Evolutionary conservation across 768 basidiomycete species (phyloP).

Genomic region (Naematelia aurantialba): DNA sequence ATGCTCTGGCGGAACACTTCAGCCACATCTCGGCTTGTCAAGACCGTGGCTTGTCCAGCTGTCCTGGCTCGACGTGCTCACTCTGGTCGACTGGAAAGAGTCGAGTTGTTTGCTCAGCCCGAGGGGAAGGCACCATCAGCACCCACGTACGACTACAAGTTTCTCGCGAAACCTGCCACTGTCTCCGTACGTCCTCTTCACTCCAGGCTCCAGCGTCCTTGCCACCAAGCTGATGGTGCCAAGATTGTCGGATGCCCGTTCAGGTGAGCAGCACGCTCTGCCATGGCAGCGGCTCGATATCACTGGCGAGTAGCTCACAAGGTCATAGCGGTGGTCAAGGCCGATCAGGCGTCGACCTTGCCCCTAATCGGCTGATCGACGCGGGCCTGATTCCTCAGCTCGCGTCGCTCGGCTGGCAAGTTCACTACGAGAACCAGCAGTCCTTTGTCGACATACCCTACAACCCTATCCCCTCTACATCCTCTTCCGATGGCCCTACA

Average conservation of each 20-base stretch:
- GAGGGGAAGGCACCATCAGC: constrained; percentile 7
- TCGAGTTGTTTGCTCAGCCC: constrained; percentile 15
- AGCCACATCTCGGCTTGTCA: not conserved
- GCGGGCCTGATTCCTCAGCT: constrained; percentile 79
- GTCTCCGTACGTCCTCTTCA: constrained; percentile 62
- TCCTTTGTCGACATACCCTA: constrained; percentile 60
- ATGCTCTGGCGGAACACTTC: not conserved
- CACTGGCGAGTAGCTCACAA: not conserved
- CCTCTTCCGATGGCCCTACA: not conserved
- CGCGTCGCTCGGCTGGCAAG: constrained; percentile 75
- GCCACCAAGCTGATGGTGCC: constrained; percentile 7
- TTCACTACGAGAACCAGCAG: constrained; percentile 84
- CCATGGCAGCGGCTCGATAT: not conserved
- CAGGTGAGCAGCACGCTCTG: no score
- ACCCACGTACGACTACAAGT: constrained; percentile 51
- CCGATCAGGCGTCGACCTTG: constrained; percentile 43
- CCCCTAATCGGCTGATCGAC: constrained; percentile 78
- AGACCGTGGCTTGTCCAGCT: not conserved
- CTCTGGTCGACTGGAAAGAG: not conserved
- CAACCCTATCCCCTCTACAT: constrained; percentile 25
- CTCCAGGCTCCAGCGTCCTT: not conserved
- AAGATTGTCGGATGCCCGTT: constrained; percentile 94
- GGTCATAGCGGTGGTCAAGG: constrained; percentile 30
- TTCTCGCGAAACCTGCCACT: constrained; percentile 68
- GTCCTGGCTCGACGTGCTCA: not conserved